Evolutionary conservation across 371 early-diverging fungal species (phyloP), one percentile per base, ranked within the genome.

Genomic region (Rhizopus microsporus): DNA sequence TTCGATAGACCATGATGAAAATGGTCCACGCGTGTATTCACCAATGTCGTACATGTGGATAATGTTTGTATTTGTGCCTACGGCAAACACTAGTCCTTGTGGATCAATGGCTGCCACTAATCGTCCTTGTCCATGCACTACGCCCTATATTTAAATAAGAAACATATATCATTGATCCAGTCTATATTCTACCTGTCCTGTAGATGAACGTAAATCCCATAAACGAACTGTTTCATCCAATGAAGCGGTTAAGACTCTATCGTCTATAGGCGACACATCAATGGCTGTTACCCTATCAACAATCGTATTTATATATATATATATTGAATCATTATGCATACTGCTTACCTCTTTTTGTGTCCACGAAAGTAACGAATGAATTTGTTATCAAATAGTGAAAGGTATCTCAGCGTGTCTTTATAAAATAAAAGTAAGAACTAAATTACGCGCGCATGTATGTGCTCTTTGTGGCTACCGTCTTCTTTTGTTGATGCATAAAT

Each of bases 401-500:
- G 78, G 67, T 96, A 96, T 62, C 97, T 76, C 12, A 97, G 79
- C 0, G 90, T 88, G 67, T 97, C 93, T 93, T 69, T 7, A 35
- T 5, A 34, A 8, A 40, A 15, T 40, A 13, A 38, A 40, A n/a
- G n/a, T 23, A 23, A 23, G 23, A 23, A 23, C 23, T 23, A 2
- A 23, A 23, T 23, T 23, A 23, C 23, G 23, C 23, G 23, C 2
- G 23, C 3, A 1, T 32, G 13, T 34, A n/a, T 33, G 4, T 32
- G 34, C 34, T 50, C 17, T 57, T 10, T 12, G 16, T 51, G 49
- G 29, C 63, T 84, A 89, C 92, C 90, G 74, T 95, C 92, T 64
- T 90, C 90, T 68, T 96, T 96, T 37, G 96, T 95, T 0, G 96
- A 95, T 29, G 94, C 89, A 72, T 96, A 87, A 30, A 96, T 75